These are phyloP conservation scores for Chlorella sorokiniana DNA, from an alignment of 139 green algal species.

Conservation along the genomic window DNA sequence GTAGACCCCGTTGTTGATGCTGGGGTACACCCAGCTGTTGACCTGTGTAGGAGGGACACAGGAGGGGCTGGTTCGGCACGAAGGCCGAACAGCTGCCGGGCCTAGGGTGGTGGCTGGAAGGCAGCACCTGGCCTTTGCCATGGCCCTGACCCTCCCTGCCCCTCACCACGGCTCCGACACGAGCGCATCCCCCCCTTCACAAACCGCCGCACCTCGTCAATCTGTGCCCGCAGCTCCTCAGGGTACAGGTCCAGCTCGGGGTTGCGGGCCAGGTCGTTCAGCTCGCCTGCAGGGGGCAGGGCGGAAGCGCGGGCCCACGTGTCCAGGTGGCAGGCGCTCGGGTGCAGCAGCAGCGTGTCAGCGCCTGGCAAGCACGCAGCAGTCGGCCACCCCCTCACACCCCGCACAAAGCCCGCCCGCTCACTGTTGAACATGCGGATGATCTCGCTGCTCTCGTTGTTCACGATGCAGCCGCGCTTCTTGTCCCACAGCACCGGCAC, in stretches of 20 bases:
- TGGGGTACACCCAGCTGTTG: constrained; percentile 86
- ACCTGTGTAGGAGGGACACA: constrained; percentile 22
- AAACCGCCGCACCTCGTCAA: constrained; percentile 78
- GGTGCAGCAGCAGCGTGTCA: too few species aligned
- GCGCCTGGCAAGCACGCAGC: not conserved
- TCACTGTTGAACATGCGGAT: constrained; percentile 89
- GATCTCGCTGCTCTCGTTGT: constrained; percentile 96
- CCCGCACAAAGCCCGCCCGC: not conserved
- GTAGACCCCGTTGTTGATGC: constrained; percentile 99
- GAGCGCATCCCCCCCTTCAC: too few species aligned
- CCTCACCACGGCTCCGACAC: too few species aligned
- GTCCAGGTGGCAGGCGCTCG: not conserved
- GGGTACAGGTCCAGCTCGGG: constrained; percentile 83
- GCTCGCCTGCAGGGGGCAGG: constrained; percentile 35
- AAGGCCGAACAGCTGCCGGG: not conserved
- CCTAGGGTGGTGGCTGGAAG: too few species aligned
- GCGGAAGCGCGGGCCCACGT: not conserved
- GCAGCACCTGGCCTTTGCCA: too few species aligned
- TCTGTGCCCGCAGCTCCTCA: constrained; percentile 62
- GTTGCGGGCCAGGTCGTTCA: constrained; percentile 84
- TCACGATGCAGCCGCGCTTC: constrained; percentile 89
- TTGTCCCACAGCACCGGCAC: constrained; percentile 97
- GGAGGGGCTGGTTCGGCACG: not conserved
- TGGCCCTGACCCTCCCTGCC: too few species aligned
- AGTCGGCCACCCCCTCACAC: too few species aligned